These are phyloP conservation scores for Plantago coronopus DNA, from an alignment of 305 asterid species.

Conservation along the genomic window DNA sequence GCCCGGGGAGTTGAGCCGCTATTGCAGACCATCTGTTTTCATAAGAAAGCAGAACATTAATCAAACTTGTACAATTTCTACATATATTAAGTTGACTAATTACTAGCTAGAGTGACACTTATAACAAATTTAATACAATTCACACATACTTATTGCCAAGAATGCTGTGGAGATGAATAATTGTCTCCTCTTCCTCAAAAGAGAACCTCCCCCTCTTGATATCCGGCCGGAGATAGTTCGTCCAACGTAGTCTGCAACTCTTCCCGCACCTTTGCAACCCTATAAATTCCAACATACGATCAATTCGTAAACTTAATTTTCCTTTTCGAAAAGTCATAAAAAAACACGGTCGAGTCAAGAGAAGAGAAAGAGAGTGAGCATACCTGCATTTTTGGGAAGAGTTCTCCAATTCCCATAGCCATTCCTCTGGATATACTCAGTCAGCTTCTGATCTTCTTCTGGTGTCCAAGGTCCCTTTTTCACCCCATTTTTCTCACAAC, in stretches of 20 bases:
- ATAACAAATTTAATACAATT: no score
- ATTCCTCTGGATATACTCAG: background rate
- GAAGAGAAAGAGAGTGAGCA: no score
- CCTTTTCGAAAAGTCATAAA: no score
- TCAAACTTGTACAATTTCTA: background rate
- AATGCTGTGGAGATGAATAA: constrained; percentile 75
- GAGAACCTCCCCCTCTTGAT: constrained; percentile 81
- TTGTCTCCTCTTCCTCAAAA: constrained; percentile 81
- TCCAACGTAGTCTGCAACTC: constrained; percentile 94
- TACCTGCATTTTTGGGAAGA: constrained; percentile 8
- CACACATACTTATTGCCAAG: constrained; percentile 76
- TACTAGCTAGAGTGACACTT: no score
- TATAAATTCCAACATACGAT: constrained; percentile 8
- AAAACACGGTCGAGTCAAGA: no score
- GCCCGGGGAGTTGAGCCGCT: constrained; percentile 80
- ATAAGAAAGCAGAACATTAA: background rate
- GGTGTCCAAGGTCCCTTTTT: constrained; percentile 11
- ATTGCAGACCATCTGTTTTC: constrained; percentile 75
- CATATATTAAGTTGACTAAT: background rate
- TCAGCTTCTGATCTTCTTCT: constrained; percentile 1
- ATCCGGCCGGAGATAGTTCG: constrained; percentile 84
- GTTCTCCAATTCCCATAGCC: constrained; percentile 3
- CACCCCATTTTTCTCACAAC: constrained; percentile 6
- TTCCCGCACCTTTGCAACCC: constrained; percentile 90
- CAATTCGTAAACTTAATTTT: no score